Percentiles rank a stretch among this genome's conserved stretches.
Evolutionary conservation across 495 filamentous ascomycete species (phyloP).

Genomic region (Penicillium samsonianum): DNA sequence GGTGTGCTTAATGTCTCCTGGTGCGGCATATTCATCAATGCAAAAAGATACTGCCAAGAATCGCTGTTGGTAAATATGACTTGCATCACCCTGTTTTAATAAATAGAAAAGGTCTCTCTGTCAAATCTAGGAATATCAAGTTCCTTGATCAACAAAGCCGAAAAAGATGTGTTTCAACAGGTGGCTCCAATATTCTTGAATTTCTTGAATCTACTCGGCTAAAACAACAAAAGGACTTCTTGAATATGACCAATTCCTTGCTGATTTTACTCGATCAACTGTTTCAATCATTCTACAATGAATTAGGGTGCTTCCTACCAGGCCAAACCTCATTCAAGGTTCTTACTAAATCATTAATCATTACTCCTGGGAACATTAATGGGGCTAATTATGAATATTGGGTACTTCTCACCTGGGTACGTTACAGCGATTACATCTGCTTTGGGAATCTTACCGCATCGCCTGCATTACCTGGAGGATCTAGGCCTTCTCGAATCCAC

Average conservation of each 20-base stretch:
- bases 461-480: conserved; percentile 11
- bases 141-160: neutral
- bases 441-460: conserved; percentile 12
- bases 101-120: neutral
- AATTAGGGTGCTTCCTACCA: neutral
- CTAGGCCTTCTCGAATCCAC: conserved; percentile 13
- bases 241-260: neutral
- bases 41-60: conserved; percentile 1
- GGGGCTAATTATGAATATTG: neutral
- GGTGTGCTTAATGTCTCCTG: neutral
- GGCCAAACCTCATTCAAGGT: neutral
- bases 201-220: neutral
- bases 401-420: neutral
- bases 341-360: neutral
- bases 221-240: neutral
- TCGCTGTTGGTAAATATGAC: neutral
- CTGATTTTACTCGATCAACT: neutral
- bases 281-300: neutral
- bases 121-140: neutral
- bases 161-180: neutral
- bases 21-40: neutral
- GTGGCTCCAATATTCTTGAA: neutral
- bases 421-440: conserved; percentile 1
- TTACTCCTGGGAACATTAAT: neutral
- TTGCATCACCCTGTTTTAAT: conserved; percentile 4